Evolutionary conservation across 2,329 filamentous ascomycete genomes (phyloP).

Genomic region (Cladosporium sp.): DNA sequence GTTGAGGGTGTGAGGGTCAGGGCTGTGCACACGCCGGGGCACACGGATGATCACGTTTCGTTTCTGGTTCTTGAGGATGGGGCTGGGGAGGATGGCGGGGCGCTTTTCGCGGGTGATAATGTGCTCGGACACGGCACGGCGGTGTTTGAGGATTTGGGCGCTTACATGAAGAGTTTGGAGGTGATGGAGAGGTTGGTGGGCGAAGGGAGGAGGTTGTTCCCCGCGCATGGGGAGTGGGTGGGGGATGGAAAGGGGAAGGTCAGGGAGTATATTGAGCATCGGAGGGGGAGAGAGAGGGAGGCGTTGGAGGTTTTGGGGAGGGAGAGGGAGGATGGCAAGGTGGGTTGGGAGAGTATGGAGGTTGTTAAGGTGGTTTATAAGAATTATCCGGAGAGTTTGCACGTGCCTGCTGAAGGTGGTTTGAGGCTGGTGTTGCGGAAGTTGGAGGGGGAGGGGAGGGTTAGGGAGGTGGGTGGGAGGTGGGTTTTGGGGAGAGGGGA

Average conservation of each 20-base stretch:
- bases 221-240: conserved; percentile 80
- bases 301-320: conserved; percentile 59
- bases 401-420: conserved; percentile 70
- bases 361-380: conserved; percentile 86
- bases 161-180: conserved; percentile 65
- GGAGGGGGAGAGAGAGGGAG: conserved; percentile 74
- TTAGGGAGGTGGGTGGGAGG: conserved; percentile 36
- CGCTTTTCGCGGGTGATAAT: conserved; percentile 87
- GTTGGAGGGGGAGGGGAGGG: conserved; percentile 68
- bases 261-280: conserved; percentile 76
- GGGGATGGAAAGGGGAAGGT: conserved; percentile 69
- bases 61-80: conserved; percentile 67
- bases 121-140: conserved; percentile 82
- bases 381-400: conserved; percentile 70
- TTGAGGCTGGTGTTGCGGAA: conserved; percentile 77
- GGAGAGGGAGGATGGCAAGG: conserved; percentile 14
- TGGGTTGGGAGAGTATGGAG: conserved; percentile 66
- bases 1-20: conserved; percentile 62
- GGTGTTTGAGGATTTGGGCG: conserved; percentile 72
- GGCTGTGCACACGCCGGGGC: conserved; percentile 67
- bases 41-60: conserved; percentile 77
- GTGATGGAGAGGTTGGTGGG: conserved; percentile 64
- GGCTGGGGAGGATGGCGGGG: conserved; percentile 25
- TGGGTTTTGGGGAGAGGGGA: conserved; percentile 30
- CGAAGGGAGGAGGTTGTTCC: conserved; percentile 73